Evolutionary conservation across 1,139 yeast species (phyloP).

Genomic region (Pichiaceae sp.): DNA sequence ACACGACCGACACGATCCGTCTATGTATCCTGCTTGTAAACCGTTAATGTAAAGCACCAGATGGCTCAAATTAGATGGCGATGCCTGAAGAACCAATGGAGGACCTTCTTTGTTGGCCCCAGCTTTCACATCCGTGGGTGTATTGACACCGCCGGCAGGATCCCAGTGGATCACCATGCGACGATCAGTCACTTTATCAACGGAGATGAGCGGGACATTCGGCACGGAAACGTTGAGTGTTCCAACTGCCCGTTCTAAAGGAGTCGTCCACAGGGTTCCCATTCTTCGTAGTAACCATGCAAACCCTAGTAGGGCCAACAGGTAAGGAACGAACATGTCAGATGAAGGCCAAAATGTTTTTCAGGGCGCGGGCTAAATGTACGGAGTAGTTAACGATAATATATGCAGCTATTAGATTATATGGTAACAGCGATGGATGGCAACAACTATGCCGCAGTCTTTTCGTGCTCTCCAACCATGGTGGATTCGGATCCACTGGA

Average conservation of each 20-base stretch:
- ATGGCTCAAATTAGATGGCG: conserved; percentile 14
- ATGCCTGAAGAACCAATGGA: conserved; percentile 12
- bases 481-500: conserved; percentile 15
- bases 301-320: conserved; percentile 16
- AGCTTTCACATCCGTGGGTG: neutral
- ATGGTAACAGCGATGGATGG: neutral
- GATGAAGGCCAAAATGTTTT: neutral
- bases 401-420: neutral
- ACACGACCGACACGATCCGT: conserved; percentile 28
- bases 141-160: conserved; percentile 3
- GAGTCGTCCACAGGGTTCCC: conserved; percentile 33
- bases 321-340: conserved; percentile 14
- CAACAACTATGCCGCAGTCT: neutral
- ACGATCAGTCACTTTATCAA: conserved; percentile 43
- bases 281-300: conserved; percentile 42
- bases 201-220: conserved; percentile 45
- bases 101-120: conserved; percentile 12
- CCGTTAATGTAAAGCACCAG: conserved; percentile 42
- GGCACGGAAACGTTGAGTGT: conserved; percentile 49
- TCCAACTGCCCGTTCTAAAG: conserved; percentile 41
- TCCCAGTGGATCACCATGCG: conserved; percentile 55
- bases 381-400: too few relatives aligned
- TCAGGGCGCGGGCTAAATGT: neutral
- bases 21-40: conserved; percentile 24
- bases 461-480: conserved; percentile 1